Base-by-base conservation (phyloP, 805 yeast genomes). In the Starmerella vitae region DNA sequence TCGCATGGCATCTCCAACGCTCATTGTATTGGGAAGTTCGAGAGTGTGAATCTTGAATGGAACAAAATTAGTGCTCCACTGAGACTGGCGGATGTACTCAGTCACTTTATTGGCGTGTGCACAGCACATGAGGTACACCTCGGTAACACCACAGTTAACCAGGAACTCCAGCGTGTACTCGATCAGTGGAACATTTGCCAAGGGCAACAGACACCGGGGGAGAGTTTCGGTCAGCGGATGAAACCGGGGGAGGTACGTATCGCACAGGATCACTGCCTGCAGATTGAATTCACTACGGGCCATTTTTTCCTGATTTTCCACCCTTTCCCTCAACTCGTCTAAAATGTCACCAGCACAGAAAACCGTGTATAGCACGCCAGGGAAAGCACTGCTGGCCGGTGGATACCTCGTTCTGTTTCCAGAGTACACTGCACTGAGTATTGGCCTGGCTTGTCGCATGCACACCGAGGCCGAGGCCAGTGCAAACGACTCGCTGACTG, bases 1-100 rank as follows among this genome's bases (percentile, higher is more conserved):
- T 58, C 98, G 71, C 93, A 91, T 82, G 17, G 94, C 93, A 62
- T 91, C 98, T 49, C 98, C 98, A 9, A 88, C 93, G 20, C 93
- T 81, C 58, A 86, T 65, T 9, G 91, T 76, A 58, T 88, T 95
- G 34, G 84, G 73, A 19, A 93, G 74, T 67, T 81, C 71, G 38
- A 88, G 72, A 3, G 93, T 79, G 34, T 74, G 72, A 33, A 91
- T 70, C 40, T 72, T 71, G 59, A 91, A 88, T 1, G 96, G 94
- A 2, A 93, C 73, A 55, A 76, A 72, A 5, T 61, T 42, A 5
- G 51, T 34, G 34, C 48, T 51, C 69, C 68, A 65, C 40, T 57
- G 55, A 3, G 65, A 58, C 22, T 52, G 44, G 46, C 78, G 83
- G 36, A 91, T 76, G 55, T 91, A 91, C 28, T 68, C 71, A 57